Evolutionary conservation across 768 basidiomycete species (phyloP), one percentile per base, ranked within the genome.

Genomic region (Flagelloscypha sp.): DNA sequence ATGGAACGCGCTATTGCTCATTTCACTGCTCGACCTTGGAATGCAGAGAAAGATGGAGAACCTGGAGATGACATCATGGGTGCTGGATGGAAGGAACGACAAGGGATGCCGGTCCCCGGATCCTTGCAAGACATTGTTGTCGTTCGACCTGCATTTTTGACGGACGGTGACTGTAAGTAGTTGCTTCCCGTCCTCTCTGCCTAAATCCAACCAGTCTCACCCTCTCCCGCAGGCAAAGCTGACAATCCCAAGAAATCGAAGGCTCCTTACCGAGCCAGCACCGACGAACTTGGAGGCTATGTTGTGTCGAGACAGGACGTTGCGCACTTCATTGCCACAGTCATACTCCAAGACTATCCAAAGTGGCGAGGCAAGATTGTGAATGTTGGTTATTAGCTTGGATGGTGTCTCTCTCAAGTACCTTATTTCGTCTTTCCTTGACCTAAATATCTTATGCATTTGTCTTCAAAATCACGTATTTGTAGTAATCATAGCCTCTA

Each of bases 311-410:
- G 79, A 47, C 63, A 59, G 45, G 80, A 84, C 48, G 74, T 78
- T 2, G 75, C 72, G 1, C 76, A 82, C 57, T 82, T 82, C 52
- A 47, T 83, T 10, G 69, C n/a, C n/a, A n/a, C n/a, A n/a, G n/a
- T n/a, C n/a, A n/a, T n/a, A n/a, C n/a, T n/a, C n/a, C n/a, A n/a
- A n/a, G n/a, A n/a, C n/a, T n/a, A n/a, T n/a, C n/a, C n/a, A n/a
- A n/a, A n/a, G n/a, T n/a, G n/a, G n/a, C n/a, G n/a, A n/a, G n/a
- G n/a, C n/a, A n/a, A n/a, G n/a, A n/a, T n/a, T n/a, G n/a, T n/a
- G n/a, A n/a, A n/a, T n/a, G n/a, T n/a, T n/a, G n/a, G n/a, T n/a
- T n/a, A n/a, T n/a, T n/a, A n/a, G n/a, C n/a, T n/a, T n/a, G n/a
- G n/a, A n/a, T n/a, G n/a, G n/a, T n/a, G n/a, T n/a, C n/a, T n/a